Evolutionary conservation across 306 rosid genomes (phyloP), one percentile per base, ranked within the genome.

Genomic region (Rosa chinensis): DNA sequence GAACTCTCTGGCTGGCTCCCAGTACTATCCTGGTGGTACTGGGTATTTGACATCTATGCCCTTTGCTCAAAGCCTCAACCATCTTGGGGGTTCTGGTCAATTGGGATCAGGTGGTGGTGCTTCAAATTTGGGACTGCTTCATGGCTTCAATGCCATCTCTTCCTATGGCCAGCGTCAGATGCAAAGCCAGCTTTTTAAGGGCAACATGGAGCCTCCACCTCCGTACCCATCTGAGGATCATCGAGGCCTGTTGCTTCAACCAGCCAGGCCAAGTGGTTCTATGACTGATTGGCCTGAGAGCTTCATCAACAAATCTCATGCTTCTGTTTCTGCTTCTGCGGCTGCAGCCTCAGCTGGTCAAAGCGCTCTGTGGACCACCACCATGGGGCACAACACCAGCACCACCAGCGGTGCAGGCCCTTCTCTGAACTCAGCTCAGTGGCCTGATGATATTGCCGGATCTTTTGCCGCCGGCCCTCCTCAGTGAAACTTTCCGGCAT

Each of bases 11-110:
- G 78, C 20, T 71, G 52, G 67, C 39, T 28, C 80, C 40, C 79
- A 79, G 12, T 83, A 73, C 67, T 85, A 83, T 48, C 78, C 68
- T 7, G 81, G 70, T 39, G 74, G 66, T 53, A 76, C 84, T 58
- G 85, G 88, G 23, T 84, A 80, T 56, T 44, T 88, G 61, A 68
- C 93, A 17, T 79, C 92, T 77, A 35, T 82, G 53, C 86, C 85
- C 1, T 71, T 82, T 16, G 77, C 86, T 42, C 88, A 88, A 21
- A 77, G 86, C 2, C 23, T 84, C 53, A 84, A 74, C 23, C 77
- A 81, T 7, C 25, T 25, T 43, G 80, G 66, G 9, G 73, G 62
- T 66, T 68, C 32, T 77, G 75, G 14, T 53, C 47, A 61, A 10
- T 25, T 35, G 45, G 55, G 67, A 48, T 52, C 42, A 11, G 20